These are phyloP conservation scores for Botrytis deweyae DNA, from an alignment of 2,329 filamentous ascomycete genomes.

Conservation along the genomic window DNA sequence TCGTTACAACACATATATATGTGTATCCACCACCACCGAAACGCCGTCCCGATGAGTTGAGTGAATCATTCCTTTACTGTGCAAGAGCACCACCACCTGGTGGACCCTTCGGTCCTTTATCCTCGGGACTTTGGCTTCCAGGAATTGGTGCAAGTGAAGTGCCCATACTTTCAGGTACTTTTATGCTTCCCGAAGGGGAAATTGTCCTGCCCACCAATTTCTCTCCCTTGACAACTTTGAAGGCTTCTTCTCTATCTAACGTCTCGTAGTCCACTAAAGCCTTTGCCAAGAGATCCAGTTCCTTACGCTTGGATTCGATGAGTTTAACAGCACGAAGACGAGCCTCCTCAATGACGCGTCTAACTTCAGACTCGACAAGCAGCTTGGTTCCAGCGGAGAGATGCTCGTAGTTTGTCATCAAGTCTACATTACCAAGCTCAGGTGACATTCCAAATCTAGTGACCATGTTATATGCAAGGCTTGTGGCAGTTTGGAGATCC, in stretches of 20 bases:
- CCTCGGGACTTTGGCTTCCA: conserved; percentile 27
- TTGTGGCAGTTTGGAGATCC: conserved; percentile 83
- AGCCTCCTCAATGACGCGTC: conserved; percentile 78
- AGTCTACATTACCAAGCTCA: conserved; percentile 84
- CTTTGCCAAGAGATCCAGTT: conserved; percentile 83
- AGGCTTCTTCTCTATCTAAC: conserved; percentile 82
- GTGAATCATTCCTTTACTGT: conserved; percentile 22
- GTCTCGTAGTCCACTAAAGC: conserved; percentile 95
- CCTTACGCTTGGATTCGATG: conserved; percentile 71
- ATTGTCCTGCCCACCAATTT: conserved; percentile 69
- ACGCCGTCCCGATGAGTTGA: conserved; percentile 28
- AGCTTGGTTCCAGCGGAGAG: conserved; percentile 85
- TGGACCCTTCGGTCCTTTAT: conserved; percentile 30
- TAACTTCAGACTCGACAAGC: conserved; percentile 84
- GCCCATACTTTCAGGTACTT: conserved; percentile 54
- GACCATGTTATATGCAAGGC: conserved; percentile 82
- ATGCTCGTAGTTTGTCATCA: conserved; percentile 73
- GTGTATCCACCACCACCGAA: conserved; percentile 20
- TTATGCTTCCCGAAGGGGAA: conserved; percentile 60
- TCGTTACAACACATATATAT: conserved; percentile 11
- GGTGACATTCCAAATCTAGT: conserved; percentile 87
- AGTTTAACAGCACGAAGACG: conserved; percentile 71
- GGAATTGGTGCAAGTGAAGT: conserved; percentile 33
- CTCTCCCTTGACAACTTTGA: conserved; percentile 85
- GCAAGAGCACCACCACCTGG: conserved; percentile 35